Conservation (phyloP, 2,329 filamentous ascomycete species). For the Pseudogymnoascus sp. region DNA sequence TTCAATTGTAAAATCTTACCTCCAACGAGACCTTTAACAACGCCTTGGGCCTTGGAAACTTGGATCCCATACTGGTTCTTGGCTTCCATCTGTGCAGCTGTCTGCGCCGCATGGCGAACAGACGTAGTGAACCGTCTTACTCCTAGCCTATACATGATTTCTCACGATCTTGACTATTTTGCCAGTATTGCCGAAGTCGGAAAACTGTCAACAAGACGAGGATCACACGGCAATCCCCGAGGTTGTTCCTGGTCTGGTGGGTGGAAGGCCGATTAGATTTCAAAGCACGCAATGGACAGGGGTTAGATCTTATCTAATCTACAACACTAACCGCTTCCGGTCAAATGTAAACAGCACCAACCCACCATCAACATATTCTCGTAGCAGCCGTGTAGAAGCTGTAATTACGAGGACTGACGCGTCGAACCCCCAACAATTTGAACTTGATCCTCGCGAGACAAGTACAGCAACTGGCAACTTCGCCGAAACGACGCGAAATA, state of each 20-base stretch:
- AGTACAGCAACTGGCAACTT: background rate
- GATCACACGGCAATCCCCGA: background rate
- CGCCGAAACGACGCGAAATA: background rate
- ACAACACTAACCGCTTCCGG: background rate
- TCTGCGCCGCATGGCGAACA: conserved; percentile 42
- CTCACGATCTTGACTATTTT: conserved; percentile 5
- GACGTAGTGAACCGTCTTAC: conserved; percentile 50
- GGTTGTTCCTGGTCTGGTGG: background rate
- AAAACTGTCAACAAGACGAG: background rate
- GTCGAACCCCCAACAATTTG: background rate
- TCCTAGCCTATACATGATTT: conserved; percentile 22
- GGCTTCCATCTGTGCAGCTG: conserved; percentile 38
- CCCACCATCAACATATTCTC: conserved; percentile 8
- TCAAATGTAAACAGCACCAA: conserved; percentile 9
- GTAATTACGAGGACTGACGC: conserved; percentile 1
- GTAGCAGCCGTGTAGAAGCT: background rate
- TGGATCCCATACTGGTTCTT: conserved; percentile 50
- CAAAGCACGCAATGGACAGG: conserved; percentile 4
- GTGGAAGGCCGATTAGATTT: background rate
- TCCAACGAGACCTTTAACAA: conserved; percentile 59
- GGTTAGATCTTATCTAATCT: conserved; percentile 7
- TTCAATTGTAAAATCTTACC: conserved; percentile 38
- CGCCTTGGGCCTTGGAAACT: conserved; percentile 59
- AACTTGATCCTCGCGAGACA: background rate
- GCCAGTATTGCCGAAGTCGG: conserved; percentile 1